phyloP scores from a whole-genome alignment of 2,329 filamentous ascomycete species.

The Verruconis gallopava region DNA sequence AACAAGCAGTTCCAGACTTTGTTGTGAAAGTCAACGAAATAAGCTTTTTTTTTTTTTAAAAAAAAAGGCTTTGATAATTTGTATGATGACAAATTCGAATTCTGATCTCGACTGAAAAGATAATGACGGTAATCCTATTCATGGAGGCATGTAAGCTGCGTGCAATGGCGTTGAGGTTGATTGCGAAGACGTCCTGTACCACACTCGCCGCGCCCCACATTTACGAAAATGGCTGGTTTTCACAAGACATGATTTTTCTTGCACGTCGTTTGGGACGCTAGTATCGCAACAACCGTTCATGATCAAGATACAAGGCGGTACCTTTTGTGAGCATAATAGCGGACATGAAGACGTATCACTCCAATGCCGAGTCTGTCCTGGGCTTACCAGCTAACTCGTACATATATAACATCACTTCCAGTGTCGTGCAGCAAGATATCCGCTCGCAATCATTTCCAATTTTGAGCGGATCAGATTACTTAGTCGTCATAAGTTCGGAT shows the following conservation, averaged over 20 bases:
- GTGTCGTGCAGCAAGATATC: slow-evolving; percentile 15
- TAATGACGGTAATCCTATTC: no score
- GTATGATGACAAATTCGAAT: no score
- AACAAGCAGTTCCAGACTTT: no score
- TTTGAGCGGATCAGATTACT: slow-evolving; percentile 16
- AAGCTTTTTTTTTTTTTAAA: no score
- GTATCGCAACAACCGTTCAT: slow-evolving; percentile 3
- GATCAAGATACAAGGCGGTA: background rate
- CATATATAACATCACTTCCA: slow-evolving; percentile 42
- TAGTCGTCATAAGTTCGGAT: slow-evolving; percentile 57
- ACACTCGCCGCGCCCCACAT: background rate
- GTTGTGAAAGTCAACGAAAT: no score
- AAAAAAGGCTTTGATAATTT: no score
- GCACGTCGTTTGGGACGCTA: background rate
- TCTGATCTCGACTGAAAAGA: no score
- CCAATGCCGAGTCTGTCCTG: slow-evolving; percentile 3
- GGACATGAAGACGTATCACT: slow-evolving; percentile 5
- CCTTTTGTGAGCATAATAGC: background rate
- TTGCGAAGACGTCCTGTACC: no score
- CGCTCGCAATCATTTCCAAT: background rate
- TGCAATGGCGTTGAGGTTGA: no score
- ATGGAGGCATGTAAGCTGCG: no score
- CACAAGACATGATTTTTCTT: background rate
- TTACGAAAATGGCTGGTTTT: background rate
- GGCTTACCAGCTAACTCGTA: slow-evolving; percentile 28